Conservation (phyloP, 2,329 filamentous ascomycete genomes). For the Aspergillus ochraceus region DNA sequence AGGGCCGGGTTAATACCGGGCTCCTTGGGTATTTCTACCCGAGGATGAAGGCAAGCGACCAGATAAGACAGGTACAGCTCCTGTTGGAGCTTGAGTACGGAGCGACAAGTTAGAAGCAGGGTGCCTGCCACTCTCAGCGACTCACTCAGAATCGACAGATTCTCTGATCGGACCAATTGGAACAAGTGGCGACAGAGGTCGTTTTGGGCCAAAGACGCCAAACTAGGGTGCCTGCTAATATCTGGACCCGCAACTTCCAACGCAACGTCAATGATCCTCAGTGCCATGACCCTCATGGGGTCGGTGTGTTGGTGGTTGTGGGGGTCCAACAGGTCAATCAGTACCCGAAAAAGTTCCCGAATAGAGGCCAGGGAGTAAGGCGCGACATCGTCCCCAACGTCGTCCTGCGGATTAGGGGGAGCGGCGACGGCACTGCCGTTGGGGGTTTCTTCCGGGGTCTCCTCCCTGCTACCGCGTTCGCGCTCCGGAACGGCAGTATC, state of each 20-base stretch:
- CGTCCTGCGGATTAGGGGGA: constrained; percentile 41
- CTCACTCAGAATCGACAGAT: constrained; percentile 91
- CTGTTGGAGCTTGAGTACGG: constrained; percentile 91
- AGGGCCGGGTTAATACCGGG: constrained; percentile 85
- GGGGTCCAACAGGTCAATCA: constrained; percentile 91
- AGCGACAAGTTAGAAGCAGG: constrained; percentile 82
- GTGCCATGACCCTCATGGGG: constrained; percentile 93
- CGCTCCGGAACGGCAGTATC: constrained; percentile 37
- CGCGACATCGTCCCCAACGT: constrained; percentile 61
- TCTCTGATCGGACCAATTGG: constrained; percentile 93
- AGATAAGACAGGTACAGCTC: constrained; percentile 94
- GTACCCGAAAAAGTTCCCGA: constrained; percentile 85
- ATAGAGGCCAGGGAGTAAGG: constrained; percentile 95
- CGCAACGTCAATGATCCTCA: constrained; percentile 95
- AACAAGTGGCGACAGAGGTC: constrained; percentile 92
- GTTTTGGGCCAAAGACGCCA: constrained; percentile 87
- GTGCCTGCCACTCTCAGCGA: constrained; percentile 91
- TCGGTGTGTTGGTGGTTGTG: constrained; percentile 92
- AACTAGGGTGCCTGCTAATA: constrained; percentile 85
- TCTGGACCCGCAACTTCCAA: constrained; percentile 94
- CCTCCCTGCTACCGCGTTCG: constrained; percentile 34
- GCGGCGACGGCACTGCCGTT: constrained; percentile 35
- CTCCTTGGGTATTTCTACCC: constrained; percentile 91
- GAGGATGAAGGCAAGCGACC: constrained; percentile 88
- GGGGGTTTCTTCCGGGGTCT: constrained; percentile 31